phyloP scores from a whole-genome alignment of 352 stramenopile species.

The Globisporangium paddicum region DNA sequence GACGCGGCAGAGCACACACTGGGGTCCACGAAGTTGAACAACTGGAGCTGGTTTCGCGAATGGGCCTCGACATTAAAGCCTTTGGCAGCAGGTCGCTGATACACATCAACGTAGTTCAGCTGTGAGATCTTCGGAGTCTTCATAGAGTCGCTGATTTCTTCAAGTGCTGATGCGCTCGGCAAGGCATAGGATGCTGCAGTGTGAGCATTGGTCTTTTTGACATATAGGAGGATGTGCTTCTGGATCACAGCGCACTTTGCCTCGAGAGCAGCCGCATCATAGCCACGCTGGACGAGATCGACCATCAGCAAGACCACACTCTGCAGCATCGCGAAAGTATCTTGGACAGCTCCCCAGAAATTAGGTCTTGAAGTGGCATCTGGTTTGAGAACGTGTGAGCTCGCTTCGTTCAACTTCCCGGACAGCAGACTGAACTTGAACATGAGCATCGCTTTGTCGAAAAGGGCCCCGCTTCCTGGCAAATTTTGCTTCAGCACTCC shows the following conservation, averaged over 20 bases:
- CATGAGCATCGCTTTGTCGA: slow-evolving; percentile 28
- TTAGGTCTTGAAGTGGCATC: neutral
- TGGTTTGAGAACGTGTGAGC: neutral
- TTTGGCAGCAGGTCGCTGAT: neutral
- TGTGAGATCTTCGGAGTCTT: neutral
- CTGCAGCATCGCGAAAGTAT: slow-evolving; percentile 17
- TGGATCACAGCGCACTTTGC: neutral
- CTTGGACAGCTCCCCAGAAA: slow-evolving; percentile 10
- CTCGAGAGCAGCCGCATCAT: slow-evolving; percentile 3
- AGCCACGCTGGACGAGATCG: slow-evolving; percentile 7
- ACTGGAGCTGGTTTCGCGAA: neutral
- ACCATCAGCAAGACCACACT: neutral
- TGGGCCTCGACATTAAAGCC: neutral
- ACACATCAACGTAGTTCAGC: slow-evolving; percentile 1
- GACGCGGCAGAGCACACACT: neutral
- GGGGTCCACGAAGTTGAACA: slow-evolving; percentile 2
- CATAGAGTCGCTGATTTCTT: neutral
- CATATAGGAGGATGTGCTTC: neutral
- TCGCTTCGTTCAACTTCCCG: neutral
- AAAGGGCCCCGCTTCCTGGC: slow-evolving; percentile 24
- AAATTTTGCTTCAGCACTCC: slow-evolving; percentile 32
- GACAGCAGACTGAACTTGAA: slow-evolving; percentile 22
- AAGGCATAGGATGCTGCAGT: slow-evolving; percentile 1
- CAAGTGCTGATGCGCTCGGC: neutral
- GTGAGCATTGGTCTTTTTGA: neutral